Base-by-base conservation (phyloP, 371 early-diverging fungal genomes). In the Actinomortierella wolfii region DNA sequence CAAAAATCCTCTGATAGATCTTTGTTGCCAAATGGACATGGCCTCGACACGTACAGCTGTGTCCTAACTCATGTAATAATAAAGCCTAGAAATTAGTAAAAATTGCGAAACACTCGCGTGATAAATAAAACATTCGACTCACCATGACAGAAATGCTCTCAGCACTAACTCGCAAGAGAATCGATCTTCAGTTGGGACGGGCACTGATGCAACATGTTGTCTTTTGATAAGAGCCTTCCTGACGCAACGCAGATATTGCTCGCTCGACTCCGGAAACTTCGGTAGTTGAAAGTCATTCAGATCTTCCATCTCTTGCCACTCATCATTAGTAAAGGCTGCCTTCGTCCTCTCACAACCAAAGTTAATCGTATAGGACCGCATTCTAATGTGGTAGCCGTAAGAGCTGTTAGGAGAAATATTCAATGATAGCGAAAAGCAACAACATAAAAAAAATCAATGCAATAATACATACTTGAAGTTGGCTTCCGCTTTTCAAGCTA, bases 321-420 rank as follows among this genome's bases (percentile, higher is more conserved):
- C 69, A 49, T 59, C 57, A 8, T 56, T 20, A 3, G 60, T 49
- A 25, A 69, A 69, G 24, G 48, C 34, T n/a, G 53, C 57, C 21
- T 53, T 63, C 26, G 69, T 69, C 41, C 43, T 52, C 51, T 56
- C 57, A 52, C 69, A 69, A 28, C 40, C 60, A 51, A 64, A 64
- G 34, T 64, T 59, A 41, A 69, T 59, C 26, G 57, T 64, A 40
- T 60, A 64, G 29, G 60, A 60, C 26, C 57, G 64, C 59, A 69
- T 60, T 47, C 61, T 69, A 43, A 50, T 9, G 46, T n/a, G n/a
- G n/a, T n/a, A n/a, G n/a, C n/a, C n/a, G n/a, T n/a, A 25, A 3
- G 28, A 54, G 17, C 8, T 47, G 11, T 18, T 47, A 21, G 47
- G 15, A 3, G 24, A 40, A 48, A 13, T 20, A 0, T 44, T 52